Percentiles rank a stretch among this genome's conserved stretches.
phyloP scores from a whole-genome alignment of 257 asterid genomes.

The Rauvolfia tetraphylla region DNA sequence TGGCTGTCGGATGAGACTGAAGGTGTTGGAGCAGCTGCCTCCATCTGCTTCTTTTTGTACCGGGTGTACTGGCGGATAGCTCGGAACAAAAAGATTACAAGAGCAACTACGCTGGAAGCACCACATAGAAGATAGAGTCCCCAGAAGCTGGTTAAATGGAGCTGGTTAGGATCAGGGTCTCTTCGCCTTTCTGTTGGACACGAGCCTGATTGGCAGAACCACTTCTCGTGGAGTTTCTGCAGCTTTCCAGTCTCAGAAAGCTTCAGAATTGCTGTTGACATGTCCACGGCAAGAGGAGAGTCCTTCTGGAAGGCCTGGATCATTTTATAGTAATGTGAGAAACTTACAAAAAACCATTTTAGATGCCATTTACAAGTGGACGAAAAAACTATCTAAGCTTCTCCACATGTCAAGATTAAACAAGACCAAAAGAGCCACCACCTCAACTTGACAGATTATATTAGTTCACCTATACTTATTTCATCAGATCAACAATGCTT shows the following conservation, averaged over 20 bases:
- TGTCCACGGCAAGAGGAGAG: slow-evolving; percentile 72
- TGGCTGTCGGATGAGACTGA: slow-evolving; percentile 10
- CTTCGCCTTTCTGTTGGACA: slow-evolving; percentile 46
- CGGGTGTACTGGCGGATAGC: slow-evolving; percentile 27
- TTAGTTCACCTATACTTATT: no score
- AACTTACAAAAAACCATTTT: background rate
- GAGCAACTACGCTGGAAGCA: slow-evolving; percentile 19
- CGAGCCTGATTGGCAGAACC: slow-evolving; percentile 50
- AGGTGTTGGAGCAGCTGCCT: slow-evolving; percentile 15
- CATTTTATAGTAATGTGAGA: background rate
- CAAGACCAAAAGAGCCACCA: background rate
- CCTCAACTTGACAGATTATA: background rate
- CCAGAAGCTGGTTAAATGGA: slow-evolving; percentile 71
- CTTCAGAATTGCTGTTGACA: slow-evolving; percentile 67
- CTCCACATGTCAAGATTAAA: background rate
- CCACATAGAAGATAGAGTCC: slow-evolving; percentile 72
- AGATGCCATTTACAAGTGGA: background rate
- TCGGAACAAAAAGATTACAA: slow-evolving; percentile 20
- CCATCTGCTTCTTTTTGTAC: slow-evolving; percentile 27
- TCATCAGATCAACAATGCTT: no score
- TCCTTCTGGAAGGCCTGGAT: slow-evolving; percentile 68
- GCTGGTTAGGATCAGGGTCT: slow-evolving; percentile 57
- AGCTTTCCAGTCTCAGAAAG: slow-evolving; percentile 65
- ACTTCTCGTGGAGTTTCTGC: slow-evolving; percentile 53
- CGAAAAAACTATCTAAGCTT: background rate